phyloP scores from a whole-genome alignment of 73 alveolate genomes.

The Symbiodinium natans region DNA sequence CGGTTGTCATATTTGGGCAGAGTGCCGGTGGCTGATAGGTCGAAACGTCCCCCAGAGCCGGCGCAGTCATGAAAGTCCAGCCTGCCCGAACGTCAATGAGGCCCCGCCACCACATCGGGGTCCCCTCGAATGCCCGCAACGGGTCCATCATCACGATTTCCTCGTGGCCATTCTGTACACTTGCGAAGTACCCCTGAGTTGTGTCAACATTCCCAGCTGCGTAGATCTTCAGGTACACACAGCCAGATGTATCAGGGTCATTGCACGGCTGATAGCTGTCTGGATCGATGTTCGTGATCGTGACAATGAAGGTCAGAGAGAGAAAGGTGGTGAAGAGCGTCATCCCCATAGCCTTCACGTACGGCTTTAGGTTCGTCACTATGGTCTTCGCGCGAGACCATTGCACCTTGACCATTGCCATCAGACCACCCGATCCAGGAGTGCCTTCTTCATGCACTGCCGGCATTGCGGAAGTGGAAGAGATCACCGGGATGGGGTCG shows the following conservation, averaged over 20 bases:
- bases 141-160: not conserved
- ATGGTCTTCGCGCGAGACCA: too few relatives aligned
- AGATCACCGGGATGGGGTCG: too few relatives aligned
- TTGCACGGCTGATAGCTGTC: slow-evolving; percentile 12
- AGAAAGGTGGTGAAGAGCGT: not conserved
- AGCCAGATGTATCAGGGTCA: not conserved
- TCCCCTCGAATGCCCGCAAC: not conserved
- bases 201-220: not conserved
- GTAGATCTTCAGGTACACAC: not conserved
- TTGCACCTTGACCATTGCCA: too few relatives aligned
- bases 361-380: too few relatives aligned
- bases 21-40: not conserved
- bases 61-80: not conserved
- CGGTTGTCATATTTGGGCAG: not conserved
- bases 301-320: not conserved
- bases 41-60: not conserved
- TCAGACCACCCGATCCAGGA: too few relatives aligned
- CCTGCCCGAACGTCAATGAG: not conserved
- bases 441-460: too few relatives aligned
- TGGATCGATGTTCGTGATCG: not conserved
- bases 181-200: not conserved
- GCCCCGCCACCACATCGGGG: not conserved
- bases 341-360: not conserved
- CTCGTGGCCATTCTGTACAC: not conserved
- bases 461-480: too few relatives aligned